Conservation (phyloP, 1,284 basidiomycete genomes). For the Agroathelia rolfsii region DNA sequence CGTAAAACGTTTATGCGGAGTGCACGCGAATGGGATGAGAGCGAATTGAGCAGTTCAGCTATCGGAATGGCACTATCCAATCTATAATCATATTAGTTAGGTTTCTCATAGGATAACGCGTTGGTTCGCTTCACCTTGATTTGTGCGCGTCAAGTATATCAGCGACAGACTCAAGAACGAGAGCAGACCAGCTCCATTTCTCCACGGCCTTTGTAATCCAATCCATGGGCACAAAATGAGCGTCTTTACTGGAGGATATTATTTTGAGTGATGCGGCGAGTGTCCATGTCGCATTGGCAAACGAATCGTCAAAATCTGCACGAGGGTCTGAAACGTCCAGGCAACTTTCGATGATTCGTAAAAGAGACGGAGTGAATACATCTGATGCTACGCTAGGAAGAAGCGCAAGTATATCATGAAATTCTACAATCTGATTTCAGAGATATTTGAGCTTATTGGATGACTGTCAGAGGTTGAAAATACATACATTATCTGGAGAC, state of each 20-base stretch:
- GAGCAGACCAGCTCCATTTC: conserved; percentile 51
- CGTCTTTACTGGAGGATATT: no score
- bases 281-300: conserved; percentile 39
- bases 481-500: neutral
- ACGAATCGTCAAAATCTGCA: conserved; percentile 23
- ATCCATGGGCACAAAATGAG: conserved; percentile 28
- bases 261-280: no score
- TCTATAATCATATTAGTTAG: conserved; percentile 12
- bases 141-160: conserved; percentile 38
- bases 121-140: conserved; percentile 26
- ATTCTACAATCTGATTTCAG: no score
- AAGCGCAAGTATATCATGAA: conserved; percentile 43
- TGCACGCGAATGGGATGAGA: conserved; percentile 50
- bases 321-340: conserved; percentile 26
- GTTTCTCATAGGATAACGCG: neutral
- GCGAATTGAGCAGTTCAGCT: conserved; percentile 39
- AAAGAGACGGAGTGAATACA: conserved; percentile 35
- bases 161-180: conserved; percentile 44
- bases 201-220: conserved; percentile 38
- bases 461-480: neutral
- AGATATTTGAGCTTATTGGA: no score
- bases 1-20: conserved; percentile 47
- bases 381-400: conserved; percentile 37
- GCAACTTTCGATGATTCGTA: conserved; percentile 37
- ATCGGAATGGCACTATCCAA: conserved; percentile 26